Conservation (phyloP, 129 eudicot genomes). For the Gnaphalium uliginosum region DNA sequence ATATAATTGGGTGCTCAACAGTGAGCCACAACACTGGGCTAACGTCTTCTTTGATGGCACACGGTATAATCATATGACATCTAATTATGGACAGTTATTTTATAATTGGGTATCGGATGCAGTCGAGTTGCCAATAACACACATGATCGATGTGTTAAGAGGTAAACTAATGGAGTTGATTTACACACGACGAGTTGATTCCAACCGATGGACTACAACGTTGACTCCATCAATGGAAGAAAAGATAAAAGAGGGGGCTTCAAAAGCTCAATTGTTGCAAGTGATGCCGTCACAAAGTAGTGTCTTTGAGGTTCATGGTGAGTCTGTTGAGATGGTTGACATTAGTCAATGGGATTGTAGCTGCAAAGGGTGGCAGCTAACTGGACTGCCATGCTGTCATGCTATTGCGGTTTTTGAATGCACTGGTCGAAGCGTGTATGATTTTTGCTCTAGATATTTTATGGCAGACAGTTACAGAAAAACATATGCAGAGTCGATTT, state of each 20-base stretch:
- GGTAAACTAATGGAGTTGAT: constrained; percentile 86
- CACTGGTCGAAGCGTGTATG: constrained; percentile 60
- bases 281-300: constrained; percentile 58
- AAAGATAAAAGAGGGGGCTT: constrained; percentile 53
- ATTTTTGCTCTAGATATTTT: constrained; percentile 76
- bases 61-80: constrained; percentile 71
- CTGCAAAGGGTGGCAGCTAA: constrained; percentile 86
- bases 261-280: constrained; percentile 50
- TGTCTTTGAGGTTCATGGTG: constrained; percentile 77
- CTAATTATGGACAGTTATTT: constrained; percentile 73
- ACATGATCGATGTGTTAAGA: constrained; percentile 71
- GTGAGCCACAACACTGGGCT: constrained; percentile 88
- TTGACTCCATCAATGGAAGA: constrained; percentile 80
- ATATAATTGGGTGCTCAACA: constrained; percentile 63
- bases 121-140: constrained; percentile 79
- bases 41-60: constrained; percentile 77
- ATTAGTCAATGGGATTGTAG: constrained; percentile 79
- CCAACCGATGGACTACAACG: constrained; percentile 66
- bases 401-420: constrained; percentile 76
- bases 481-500: constrained; percentile 77
- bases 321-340: constrained; percentile 60
- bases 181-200: constrained; percentile 64
- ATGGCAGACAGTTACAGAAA: constrained; percentile 60
- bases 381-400: constrained; percentile 90
- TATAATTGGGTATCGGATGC: constrained; percentile 84